Percentiles rank a stretch among this genome's conserved stretches.
phyloP scores from a whole-genome alignment of 805 yeast genomes.

The Suhomyces emberorum region DNA sequence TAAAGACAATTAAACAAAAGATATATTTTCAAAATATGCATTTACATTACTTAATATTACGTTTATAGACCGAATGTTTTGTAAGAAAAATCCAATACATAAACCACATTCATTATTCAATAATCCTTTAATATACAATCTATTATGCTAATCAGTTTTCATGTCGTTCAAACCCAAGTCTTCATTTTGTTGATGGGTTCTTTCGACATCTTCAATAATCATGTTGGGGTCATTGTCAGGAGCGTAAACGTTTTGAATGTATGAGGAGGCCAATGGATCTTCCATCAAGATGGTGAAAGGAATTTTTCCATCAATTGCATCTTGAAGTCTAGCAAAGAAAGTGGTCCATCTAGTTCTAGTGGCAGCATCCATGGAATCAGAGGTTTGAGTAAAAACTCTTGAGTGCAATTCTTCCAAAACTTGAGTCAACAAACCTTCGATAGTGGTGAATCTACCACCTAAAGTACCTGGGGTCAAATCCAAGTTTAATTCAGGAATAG shows the following conservation, averaged over 20 bases:
- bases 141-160: slow-evolving; percentile 28
- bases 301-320: slow-evolving; percentile 76
- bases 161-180: slow-evolving; percentile 76
- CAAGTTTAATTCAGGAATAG: slow-evolving; percentile 80
- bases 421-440: slow-evolving; percentile 89
- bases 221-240: slow-evolving; percentile 98
- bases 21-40: too few relatives aligned
- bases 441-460: slow-evolving; percentile 96
- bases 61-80: too few relatives aligned
- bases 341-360: slow-evolving; percentile 78
- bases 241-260: slow-evolving; percentile 97
- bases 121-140: not conserved
- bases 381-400: slow-evolving; percentile 79
- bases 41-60: too few relatives aligned
- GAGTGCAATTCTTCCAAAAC: slow-evolving; percentile 85
- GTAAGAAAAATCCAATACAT: too few relatives aligned
- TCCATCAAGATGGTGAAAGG: slow-evolving; percentile 85
- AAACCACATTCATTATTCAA: too few relatives aligned
- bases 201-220: slow-evolving; percentile 84
- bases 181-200: slow-evolving; percentile 87
- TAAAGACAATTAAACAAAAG: too few relatives aligned
- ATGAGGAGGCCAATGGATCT: slow-evolving; percentile 94
- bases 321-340: slow-evolving; percentile 70
- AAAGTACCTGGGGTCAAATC: slow-evolving; percentile 95
- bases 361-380: slow-evolving; percentile 84